phyloP scores from a whole-genome alignment of 345 rosid genomes.

The Cardamine occulta region DNA sequence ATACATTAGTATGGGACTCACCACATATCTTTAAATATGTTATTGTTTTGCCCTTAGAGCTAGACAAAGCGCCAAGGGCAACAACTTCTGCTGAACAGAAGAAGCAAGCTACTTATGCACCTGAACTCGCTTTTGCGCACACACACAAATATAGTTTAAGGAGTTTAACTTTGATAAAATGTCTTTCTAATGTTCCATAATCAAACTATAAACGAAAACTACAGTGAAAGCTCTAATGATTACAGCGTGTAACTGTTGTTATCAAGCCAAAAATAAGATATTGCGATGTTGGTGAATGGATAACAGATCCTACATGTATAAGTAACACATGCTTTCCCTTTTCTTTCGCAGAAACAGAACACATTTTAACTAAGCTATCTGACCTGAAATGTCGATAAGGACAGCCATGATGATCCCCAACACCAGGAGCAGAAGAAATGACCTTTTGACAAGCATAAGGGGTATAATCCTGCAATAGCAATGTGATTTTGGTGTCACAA shows the following conservation, averaged over 20 bases:
- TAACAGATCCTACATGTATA: neutral
- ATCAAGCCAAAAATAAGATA: slow-evolving; percentile 1
- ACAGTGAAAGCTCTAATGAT: neutral
- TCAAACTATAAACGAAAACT: neutral
- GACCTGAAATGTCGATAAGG: slow-evolving; percentile 97
- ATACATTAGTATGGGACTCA: neutral
- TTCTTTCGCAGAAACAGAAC: neutral
- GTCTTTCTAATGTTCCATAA: neutral
- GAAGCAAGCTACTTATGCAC: neutral
- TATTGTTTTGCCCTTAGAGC: neutral
- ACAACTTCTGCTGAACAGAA: slow-evolving; percentile 9
- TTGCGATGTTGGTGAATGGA: neutral
- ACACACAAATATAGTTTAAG: neutral
- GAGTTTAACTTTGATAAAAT: neutral
- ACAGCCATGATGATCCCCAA: slow-evolving; percentile 93
- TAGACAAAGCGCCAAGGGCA: neutral
- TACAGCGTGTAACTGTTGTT: neutral
- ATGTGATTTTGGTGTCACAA: slow-evolving; percentile 21
- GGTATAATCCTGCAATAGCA: slow-evolving; percentile 78
- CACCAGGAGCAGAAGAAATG: slow-evolving; percentile 75
- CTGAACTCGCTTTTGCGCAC: neutral
- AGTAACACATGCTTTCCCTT: neutral
- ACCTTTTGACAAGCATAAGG: slow-evolving; percentile 93
- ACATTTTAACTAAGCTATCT: slow-evolving; percentile 12
- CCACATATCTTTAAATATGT: neutral